These are phyloP conservation scores for Alternaria solani DNA, from an alignment of 2,329 filamentous ascomycete species.

Conservation along the genomic window DNA sequence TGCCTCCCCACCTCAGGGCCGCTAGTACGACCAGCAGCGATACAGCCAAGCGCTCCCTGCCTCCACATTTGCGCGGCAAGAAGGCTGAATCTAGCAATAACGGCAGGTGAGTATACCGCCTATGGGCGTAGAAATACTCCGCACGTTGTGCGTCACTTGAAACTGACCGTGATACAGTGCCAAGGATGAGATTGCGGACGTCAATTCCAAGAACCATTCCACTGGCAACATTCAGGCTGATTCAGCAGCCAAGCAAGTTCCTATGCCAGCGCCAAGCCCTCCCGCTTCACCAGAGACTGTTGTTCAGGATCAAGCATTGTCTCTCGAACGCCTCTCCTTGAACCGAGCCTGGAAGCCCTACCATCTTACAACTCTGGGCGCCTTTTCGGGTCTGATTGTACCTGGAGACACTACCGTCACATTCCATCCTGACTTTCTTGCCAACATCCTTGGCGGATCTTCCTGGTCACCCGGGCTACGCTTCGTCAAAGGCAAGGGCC, in stretches of 20 bases:
- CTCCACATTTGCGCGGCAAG: conserved; percentile 29
- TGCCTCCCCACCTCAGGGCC: conserved; percentile 15
- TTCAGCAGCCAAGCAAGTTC: conserved; percentile 4
- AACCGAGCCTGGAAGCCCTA: conserved; percentile 47
- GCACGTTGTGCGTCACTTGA: not conserved
- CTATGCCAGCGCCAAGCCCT: conserved; percentile 18
- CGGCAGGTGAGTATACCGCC: conserved; percentile 11
- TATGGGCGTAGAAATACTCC: not conserved
- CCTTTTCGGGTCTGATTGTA: conserved; percentile 35
- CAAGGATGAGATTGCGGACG: conserved; percentile 1
- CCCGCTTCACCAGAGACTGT: conserved; percentile 19
- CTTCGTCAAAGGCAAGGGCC: conserved; percentile 38
- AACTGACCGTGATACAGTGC: conserved; percentile 13
- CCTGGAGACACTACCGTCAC: conserved; percentile 30
- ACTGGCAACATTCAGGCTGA: conserved; percentile 35
- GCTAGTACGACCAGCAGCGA: conserved; percentile 10
- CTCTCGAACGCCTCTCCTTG: conserved; percentile 24
- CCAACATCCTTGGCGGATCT: conserved; percentile 47
- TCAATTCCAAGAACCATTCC: conserved; percentile 16
- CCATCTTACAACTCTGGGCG: conserved; percentile 45
- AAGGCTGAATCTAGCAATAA: not conserved
- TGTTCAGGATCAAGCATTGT: conserved; percentile 10
- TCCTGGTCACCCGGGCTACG: conserved; percentile 54
- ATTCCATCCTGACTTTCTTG: conserved; percentile 53
- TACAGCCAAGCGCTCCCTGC: conserved; percentile 21